These are phyloP conservation scores for Tricholoma flavovirens DNA, from an alignment of 768 basidiomycete species.

Conservation along the genomic window DNA sequence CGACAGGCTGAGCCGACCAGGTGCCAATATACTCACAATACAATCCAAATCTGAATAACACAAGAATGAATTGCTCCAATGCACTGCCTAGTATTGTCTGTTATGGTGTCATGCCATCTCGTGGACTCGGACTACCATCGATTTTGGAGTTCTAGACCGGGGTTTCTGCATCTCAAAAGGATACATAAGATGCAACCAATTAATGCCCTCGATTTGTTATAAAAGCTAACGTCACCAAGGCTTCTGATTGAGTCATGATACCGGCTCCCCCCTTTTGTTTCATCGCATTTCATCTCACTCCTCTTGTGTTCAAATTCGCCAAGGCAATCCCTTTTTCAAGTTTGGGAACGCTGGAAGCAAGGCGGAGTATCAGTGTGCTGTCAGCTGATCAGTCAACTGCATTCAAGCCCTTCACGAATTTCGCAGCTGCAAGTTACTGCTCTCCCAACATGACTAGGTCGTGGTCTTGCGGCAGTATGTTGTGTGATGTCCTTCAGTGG, in stretches of 20 bases:
- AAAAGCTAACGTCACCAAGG: background rate
- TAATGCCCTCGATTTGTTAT: background rate
- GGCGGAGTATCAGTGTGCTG: conserved; percentile 34
- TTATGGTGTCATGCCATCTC: too few relatives aligned
- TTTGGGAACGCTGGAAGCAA: conserved; percentile 1
- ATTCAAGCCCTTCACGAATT: conserved; percentile 43
- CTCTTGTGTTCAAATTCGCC: background rate
- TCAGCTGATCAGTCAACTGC: conserved; percentile 28
- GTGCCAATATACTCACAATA: too few relatives aligned
- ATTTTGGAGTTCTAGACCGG: too few relatives aligned
- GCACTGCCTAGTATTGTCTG: too few relatives aligned
- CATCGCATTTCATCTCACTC: background rate
- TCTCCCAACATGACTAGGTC: conserved; percentile 32
- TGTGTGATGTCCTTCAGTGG: conserved; percentile 9
- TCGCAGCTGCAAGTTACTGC: conserved; percentile 50
- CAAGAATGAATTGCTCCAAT: too few relatives aligned
- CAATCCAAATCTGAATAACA: too few relatives aligned
- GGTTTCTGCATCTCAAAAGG: background rate
- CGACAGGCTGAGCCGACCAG: too few relatives aligned
- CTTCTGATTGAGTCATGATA: background rate
- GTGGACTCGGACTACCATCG: too few relatives aligned
- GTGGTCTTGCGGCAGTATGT: conserved; percentile 50
- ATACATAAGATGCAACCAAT: background rate
- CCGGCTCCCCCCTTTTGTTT: background rate
- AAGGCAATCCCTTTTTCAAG: background rate